Conservation (phyloP, 306 rosid genomes). For the Arachis hypogaea region DNA sequence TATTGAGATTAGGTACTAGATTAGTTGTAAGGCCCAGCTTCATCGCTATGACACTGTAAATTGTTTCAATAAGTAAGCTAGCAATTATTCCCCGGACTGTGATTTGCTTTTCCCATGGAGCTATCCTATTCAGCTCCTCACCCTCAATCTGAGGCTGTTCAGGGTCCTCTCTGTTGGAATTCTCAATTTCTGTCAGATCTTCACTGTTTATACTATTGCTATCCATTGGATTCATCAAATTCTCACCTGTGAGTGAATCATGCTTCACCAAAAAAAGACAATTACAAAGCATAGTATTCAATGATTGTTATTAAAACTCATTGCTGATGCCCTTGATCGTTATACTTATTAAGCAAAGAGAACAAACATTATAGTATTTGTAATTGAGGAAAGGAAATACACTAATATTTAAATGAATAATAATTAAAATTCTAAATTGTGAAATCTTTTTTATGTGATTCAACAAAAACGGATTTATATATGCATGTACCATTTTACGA, state of each 20-base stretch:
- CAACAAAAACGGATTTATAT: too few species aligned
- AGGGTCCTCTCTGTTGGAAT: conserved; percentile 36
- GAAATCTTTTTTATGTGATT: too few species aligned
- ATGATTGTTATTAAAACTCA: neutral
- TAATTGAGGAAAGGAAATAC: neutral
- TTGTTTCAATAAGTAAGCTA: conserved; percentile 65
- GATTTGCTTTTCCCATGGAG: conserved; percentile 78
- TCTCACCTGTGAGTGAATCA: conserved; percentile 31
- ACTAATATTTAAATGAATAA: neutral
- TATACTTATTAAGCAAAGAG: too few species aligned
- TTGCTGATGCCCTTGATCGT: too few species aligned
- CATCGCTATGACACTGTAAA: conserved; percentile 88
- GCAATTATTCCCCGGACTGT: conserved; percentile 77
- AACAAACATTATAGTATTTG: neutral
- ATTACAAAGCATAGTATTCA: conserved; percentile 23
- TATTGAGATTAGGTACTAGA: conserved; percentile 82
- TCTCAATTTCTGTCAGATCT: conserved; percentile 58
- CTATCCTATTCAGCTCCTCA: conserved; percentile 57
- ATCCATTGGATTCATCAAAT: conserved; percentile 47
- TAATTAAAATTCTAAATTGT: neutral
- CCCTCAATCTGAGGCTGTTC: conserved; percentile 53
- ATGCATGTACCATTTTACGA: too few species aligned
- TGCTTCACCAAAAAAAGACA: neutral
- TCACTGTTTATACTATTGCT: conserved; percentile 29
- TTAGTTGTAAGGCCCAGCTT: conserved; percentile 96